Percentiles rank a stretch among this genome's conserved stretches.
These are phyloP conservation scores for Sphagnum tenellum DNA, from an alignment of 225 moss, liverwort and hornwort species.

Conservation along the genomic window DNA sequence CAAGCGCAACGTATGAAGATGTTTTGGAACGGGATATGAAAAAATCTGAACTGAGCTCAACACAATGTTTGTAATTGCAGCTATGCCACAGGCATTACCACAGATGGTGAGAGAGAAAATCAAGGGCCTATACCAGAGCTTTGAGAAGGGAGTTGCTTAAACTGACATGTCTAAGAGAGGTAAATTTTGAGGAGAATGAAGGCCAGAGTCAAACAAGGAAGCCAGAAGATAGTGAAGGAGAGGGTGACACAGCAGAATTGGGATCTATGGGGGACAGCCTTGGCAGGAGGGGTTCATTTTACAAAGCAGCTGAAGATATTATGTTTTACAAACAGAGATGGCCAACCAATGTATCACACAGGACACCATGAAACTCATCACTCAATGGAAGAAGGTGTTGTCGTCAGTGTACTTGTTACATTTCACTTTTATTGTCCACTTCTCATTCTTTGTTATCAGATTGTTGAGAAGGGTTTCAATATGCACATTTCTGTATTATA, in stretches of 20 bases:
- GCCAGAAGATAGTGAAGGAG: constrained; percentile 37
- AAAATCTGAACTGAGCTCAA: no score
- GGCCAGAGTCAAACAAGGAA: constrained; percentile 51
- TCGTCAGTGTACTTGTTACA: constrained; percentile 23
- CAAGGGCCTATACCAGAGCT: constrained; percentile 40
- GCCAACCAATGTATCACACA: constrained; percentile 36
- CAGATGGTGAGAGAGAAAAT: constrained; percentile 44
- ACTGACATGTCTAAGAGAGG: constrained; percentile 26
- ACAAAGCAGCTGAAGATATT: constrained; percentile 42
- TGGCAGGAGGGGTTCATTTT: constrained; percentile 44
- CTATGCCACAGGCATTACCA: constrained; percentile 39
- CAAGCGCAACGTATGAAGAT: no score
- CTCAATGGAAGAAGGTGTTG: constrained; percentile 41
- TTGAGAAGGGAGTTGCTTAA: constrained; percentile 33
- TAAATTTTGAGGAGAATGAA: constrained; percentile 37
- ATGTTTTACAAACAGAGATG: constrained; percentile 27
- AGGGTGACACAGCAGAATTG: constrained; percentile 40
- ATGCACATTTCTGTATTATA: no score
- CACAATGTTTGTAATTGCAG: constrained; percentile 11
- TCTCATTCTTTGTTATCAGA: no score
- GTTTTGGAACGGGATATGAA: background rate
- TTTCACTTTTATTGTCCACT: no score
- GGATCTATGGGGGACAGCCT: constrained; percentile 43
- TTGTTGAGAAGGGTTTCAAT: no score
- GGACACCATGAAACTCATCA: constrained; percentile 38